Base-by-base conservation (phyloP, 148 eudicot species). In the Selenicereus undatus region DNA sequence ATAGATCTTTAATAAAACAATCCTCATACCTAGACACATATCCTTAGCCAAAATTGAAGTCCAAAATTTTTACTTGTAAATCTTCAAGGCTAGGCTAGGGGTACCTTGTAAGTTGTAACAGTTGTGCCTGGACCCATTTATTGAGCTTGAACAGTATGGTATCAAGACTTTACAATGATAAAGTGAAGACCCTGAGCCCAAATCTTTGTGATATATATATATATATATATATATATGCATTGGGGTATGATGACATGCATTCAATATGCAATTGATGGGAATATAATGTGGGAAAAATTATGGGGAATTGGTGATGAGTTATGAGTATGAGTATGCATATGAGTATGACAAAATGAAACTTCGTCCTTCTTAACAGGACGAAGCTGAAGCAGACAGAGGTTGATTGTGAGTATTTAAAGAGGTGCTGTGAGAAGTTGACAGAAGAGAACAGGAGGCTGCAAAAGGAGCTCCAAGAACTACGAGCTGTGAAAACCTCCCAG, bases 321-420 rank as follows among this genome's bases (percentile, higher is more conserved):
- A 32, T 32, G 32, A 32, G 32, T 32, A 32, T 32, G 2, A 32
- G 32, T 32, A 32, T 2, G 32, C 2, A 2, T 32, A 48, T 10
- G 52, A 48, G 12, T 10, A 48, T 48, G 52, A 48, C 52, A 0
- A 0, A 12, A 39, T 39, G 52, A 1, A 48, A 48, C 52, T 12
- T 12, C 13, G 2, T 10, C 45, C 3, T 39, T 35, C 72, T 22
- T 72, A 51, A 70, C 91, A 94, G 98, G 91, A 95, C 97, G 17
- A 95, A 95, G 75, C 73, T 93, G 89, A 95, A 93, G 91, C 98
- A 95, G 87, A 95, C 97, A 72, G 98, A 95, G 91, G 94, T 93
- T 58, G 97, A 95, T 82, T 92, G 97, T 56, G 98, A 93, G 91
- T 90, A 93, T 82, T 83, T 95, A 85, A 95, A 90, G 89, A 87